Percentiles rank a stretch among this genome's conserved stretches.
These are phyloP conservation scores for Calonectria henricotiae DNA, from an alignment of 2,329 filamentous ascomycete genomes.

Conservation along the genomic window DNA sequence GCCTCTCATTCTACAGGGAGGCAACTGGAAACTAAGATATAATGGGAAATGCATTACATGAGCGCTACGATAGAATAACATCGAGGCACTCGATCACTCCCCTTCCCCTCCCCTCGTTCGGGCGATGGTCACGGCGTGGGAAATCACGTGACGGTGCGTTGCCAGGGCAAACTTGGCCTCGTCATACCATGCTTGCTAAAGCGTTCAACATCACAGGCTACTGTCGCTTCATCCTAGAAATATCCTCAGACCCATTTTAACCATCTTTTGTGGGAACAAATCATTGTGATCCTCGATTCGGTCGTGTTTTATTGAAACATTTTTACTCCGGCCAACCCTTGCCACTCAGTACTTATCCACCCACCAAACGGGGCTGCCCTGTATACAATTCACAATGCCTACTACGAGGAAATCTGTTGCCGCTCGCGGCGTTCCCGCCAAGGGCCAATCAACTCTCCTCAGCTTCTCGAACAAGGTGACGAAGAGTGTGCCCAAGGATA, in stretches of 20 bases:
- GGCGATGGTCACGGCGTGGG: not conserved
- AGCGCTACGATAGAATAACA: constrained; percentile 5
- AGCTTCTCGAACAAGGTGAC: constrained; percentile 74
- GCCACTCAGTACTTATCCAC: constrained; percentile 26
- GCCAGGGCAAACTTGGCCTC: constrained; percentile 33
- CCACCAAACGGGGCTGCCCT: constrained; percentile 24
- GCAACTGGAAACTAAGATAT: constrained; percentile 66
- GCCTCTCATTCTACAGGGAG: constrained; percentile 87
- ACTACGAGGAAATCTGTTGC: constrained; percentile 66
- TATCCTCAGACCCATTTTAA: constrained; percentile 28
- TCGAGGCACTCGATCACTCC: not conserved
- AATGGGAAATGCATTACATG: not conserved
- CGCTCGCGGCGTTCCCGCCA: constrained; percentile 58
- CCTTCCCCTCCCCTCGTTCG: not conserved
- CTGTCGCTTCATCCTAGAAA: constrained; percentile 10
- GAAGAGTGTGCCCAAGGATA: constrained; percentile 67
- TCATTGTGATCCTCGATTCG: constrained; percentile 6
- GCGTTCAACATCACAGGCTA: constrained; percentile 35
- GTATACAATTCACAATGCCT: constrained; percentile 62
- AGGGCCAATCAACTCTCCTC: constrained; percentile 69
- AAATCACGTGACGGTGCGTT: constrained; percentile 64
- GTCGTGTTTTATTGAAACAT: not conserved
- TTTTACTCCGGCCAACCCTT: constrained; percentile 11
- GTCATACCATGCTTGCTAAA: constrained; percentile 47
- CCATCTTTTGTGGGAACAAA: constrained; percentile 21